These are phyloP conservation scores for Sphaerobolus stellatus DNA, from an alignment of 1,284 basidiomycete species.

Conservation along the genomic window DNA sequence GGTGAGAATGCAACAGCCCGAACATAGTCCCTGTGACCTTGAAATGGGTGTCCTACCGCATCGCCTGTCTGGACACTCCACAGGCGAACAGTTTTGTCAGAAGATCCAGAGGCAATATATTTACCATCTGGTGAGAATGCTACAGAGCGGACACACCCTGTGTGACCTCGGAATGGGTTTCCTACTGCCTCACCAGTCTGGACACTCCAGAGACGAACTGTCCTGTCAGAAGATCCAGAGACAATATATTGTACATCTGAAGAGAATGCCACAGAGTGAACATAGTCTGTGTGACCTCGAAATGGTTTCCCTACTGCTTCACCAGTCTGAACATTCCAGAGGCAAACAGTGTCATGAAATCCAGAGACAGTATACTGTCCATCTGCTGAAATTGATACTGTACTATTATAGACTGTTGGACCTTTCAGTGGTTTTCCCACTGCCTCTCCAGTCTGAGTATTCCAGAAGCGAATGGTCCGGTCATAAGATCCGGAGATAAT, in stretches of 20 bases:
- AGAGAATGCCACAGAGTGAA: conserved; percentile 88
- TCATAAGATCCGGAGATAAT: too few relatives aligned
- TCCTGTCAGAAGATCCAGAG: conserved; percentile 86
- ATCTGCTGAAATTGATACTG: too few relatives aligned
- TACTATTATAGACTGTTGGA: too few relatives aligned
- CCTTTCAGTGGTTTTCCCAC: too few relatives aligned
- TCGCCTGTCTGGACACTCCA: conserved; percentile 6
- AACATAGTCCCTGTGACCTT: conserved; percentile 67
- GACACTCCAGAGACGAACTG: conserved; percentile 86
- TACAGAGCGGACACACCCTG: too few relatives aligned
- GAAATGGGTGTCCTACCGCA: too few relatives aligned
- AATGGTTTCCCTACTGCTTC: too few relatives aligned
- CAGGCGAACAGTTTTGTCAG: conserved; percentile 1
- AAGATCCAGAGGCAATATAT: not conserved
- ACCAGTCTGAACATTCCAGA: too few relatives aligned
- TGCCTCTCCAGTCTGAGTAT: too few relatives aligned
- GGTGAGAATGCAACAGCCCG: conserved; percentile 81
- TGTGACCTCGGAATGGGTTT: conserved; percentile 10
- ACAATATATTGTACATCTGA: conserved; percentile 79
- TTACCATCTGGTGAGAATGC: not conserved
- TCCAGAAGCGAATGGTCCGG: too few relatives aligned
- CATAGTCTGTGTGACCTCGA: conserved; percentile 85
- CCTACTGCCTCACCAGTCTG: conserved; percentile 32
- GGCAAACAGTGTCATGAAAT: too few relatives aligned
- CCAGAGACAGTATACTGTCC: too few relatives aligned